Evolutionary conservation across 2,329 filamentous ascomycete genomes (phyloP), one percentile per base, ranked within the genome.

Genomic region (Chrysoporthe deuterocubensis): DNA sequence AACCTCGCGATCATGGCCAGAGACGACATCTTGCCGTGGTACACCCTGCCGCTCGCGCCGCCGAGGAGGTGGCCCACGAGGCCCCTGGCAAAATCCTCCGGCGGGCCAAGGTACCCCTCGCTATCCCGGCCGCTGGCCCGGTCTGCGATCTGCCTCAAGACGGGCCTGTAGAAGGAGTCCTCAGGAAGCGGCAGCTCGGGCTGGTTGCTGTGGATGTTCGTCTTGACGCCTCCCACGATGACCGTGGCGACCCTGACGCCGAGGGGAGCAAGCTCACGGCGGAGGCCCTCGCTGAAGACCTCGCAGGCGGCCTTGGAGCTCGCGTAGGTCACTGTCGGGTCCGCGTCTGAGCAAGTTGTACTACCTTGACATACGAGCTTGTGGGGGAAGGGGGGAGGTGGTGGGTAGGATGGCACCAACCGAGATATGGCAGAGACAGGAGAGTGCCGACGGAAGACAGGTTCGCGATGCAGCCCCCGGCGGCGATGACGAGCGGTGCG

Each of bases 231-330:
- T 34, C 85, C 85, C 0, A 84, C 82, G 77, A 87, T 82, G 72
- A 82, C 82, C n/a, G 85, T 81, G 81, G 86, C 86, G 74, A 87
- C 85, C 69, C 84, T 82, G 11, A 87, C 85, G 72, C 79, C 79
- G 64, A 87, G 83, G 0, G 85, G 85, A 57, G 79, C 78, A 48
- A 88, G 78, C 71, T 88, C 85, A 58, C 84, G 75, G 37, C 85
- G 83, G 26, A 87, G 77, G 0, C 62, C 52, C 40, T 64, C 62
- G 62, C 62, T 64, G n/a, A 64, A 64, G 34, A 44, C 62, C 21
- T 64, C 62, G 32, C 37, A 13, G 40, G 62, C 62, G 40, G 62
- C 62, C 9, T 64, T 64, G 50, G 80, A 81, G 67, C 84, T 83
- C 57, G 84, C 85, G 76, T 85, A 87, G 2, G 80, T 78, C 65